Percentiles rank a stretch among this genome's conserved stretches.
Conservation (phyloP, 768 basidiomycete genomes). For the Tylopilus cervinicoccineus region DNA sequence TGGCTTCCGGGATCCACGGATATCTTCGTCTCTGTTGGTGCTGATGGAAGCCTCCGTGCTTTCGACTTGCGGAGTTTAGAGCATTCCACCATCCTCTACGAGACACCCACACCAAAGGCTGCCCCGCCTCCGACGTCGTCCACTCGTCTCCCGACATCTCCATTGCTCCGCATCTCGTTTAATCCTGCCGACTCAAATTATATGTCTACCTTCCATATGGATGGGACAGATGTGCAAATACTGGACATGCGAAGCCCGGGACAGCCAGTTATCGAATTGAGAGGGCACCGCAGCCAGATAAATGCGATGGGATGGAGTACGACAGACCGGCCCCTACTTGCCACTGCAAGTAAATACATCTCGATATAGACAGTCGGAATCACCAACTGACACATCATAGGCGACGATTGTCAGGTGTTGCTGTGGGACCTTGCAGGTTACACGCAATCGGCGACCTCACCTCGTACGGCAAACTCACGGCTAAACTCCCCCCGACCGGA, state of each 20-base stretch:
- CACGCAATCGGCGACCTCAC: conserved; percentile 60
- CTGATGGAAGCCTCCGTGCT: conserved; percentile 92
- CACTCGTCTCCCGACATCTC: conserved; percentile 69
- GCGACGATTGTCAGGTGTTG: conserved; percentile 91
- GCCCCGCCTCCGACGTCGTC: conserved; percentile 56
- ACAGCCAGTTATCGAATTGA: conserved; percentile 88
- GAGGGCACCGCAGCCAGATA: conserved; percentile 75
- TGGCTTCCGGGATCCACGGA: conserved; percentile 96
- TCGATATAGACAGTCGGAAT: neutral
- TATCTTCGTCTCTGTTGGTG: conserved; percentile 97
- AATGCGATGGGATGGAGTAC: conserved; percentile 92
- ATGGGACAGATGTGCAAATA: conserved; percentile 84
- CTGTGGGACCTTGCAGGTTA: conserved; percentile 83
- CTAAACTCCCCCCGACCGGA: conserved; percentile 80
- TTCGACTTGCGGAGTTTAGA: conserved; percentile 96
- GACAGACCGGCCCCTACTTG: conserved; percentile 76
- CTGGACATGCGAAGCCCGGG: conserved; percentile 97
- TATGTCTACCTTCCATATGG: conserved; percentile 96
- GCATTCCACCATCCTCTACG: conserved; percentile 97
- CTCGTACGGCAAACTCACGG: conserved; percentile 64
- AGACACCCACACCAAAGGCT: conserved; percentile 80
- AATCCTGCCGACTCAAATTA: conserved; percentile 91
- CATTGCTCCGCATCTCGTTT: conserved; percentile 84
- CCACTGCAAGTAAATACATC: conserved; percentile 71
- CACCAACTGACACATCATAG: conserved; percentile 37